Evolutionary conservation across 257 asterid genomes (phyloP), one percentile per base, ranked within the genome.

Genomic region (Solanum okadae): DNA sequence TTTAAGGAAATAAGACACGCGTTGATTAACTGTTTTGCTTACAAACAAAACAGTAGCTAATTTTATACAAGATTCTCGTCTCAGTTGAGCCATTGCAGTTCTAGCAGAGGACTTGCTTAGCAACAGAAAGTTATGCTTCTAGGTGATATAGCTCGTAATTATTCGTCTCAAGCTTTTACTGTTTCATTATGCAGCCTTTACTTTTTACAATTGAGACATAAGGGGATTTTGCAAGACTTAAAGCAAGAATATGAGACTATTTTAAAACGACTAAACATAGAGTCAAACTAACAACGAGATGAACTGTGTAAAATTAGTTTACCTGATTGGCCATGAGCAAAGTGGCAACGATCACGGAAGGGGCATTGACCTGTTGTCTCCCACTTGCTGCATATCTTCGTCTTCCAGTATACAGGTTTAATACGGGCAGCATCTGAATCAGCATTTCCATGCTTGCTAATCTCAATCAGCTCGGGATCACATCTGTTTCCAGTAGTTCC

Each of bases 301-400:
- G 23, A 35, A 68, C 85, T 10, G 6, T 56, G 88, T 22, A 35
- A 29, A 75, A 6, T 8, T 65, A 49, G 42, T 33, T 29, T 88
- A 90, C 99, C 99, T 89, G 94, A 93, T 61, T 88, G 92, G 44
- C 97, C 98, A 88, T 96, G 98, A 86, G 97, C 98, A 77, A 81
- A 95, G 90, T 95, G 93, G 76, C 98, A 95, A 81, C 93, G 91
- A 42, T 94, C 98, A 23, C 96, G 95, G 81, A 49, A 88, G 94
- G n/a, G 95, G 87, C 98, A 94, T 52, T 90, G 94, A 34, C 98
- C 98, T 11, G 93, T 88, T 83, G 92, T 92, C 93, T 95, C 98
- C 98, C 98, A 95, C 78, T 94, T 93, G 85, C 93, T 90, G 79
- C 99, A 96, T 52, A 94, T 10, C 91, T 88, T 94, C 44, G 96